phyloP scores from a whole-genome alignment of 805 yeast species.

The Maudiozyma pseudohumilis region DNA sequence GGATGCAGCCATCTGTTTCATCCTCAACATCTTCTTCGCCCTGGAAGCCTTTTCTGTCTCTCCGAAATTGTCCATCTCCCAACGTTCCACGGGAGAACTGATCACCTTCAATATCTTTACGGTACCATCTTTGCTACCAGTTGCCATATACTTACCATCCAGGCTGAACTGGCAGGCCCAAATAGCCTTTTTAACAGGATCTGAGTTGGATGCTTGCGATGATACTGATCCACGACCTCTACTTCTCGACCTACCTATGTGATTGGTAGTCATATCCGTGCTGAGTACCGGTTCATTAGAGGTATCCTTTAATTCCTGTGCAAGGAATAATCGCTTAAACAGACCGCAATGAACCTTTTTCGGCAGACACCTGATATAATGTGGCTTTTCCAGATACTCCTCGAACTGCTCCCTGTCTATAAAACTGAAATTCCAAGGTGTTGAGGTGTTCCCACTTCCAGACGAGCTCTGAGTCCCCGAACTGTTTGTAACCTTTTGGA shows the following conservation, averaged over 20 bases:
- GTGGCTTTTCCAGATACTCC: constrained; percentile 41
- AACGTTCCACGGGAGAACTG: constrained; percentile 58
- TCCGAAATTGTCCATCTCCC: constrained; percentile 30
- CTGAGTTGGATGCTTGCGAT: neutral
- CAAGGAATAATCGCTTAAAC: constrained; percentile 46
- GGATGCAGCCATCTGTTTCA: constrained; percentile 3
- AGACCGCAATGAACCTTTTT: constrained; percentile 38
- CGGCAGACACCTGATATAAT: constrained; percentile 41
- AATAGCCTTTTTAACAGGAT: constrained; percentile 36
- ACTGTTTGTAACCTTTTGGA: constrained; percentile 7
- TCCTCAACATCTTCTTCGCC: constrained; percentile 4
- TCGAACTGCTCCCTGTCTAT: constrained; percentile 32
- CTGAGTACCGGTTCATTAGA: neutral
- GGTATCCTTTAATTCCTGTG: constrained; percentile 43
- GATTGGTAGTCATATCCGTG: neutral
- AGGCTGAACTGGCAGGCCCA: constrained; percentile 64
- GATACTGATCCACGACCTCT: constrained; percentile 1
- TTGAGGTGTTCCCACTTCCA: neutral
- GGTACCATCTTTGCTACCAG: constrained; percentile 68
- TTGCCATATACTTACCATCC: constrained; percentile 77
- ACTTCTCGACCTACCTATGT: neutral
- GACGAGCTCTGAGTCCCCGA: neutral
- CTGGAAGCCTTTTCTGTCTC: constrained; percentile 8
- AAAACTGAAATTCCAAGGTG: constrained; percentile 13
- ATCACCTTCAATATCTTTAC: constrained; percentile 75